Percentiles rank a stretch among this genome's conserved stretches.
Conservation (phyloP, 2,329 filamentous ascomycete species). For the Fusarium sp. region DNA sequence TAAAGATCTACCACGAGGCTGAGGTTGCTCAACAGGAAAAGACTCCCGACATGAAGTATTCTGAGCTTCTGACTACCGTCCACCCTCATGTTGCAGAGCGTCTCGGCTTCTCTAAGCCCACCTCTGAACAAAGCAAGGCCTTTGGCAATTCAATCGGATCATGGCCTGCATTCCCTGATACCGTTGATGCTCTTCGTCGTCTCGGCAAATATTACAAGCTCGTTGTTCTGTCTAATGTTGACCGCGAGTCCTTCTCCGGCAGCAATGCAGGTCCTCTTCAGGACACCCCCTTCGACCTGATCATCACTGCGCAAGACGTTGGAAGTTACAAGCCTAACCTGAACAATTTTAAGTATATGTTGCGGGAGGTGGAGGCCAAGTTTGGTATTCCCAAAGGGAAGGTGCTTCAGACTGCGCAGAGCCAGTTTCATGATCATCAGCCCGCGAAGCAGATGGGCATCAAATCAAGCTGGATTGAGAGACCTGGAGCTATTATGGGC, state of each 20-base stretch:
- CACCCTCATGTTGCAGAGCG: conserved; percentile 58
- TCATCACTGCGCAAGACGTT: conserved; percentile 76
- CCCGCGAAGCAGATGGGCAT: conserved; percentile 69
- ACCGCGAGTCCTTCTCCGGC: conserved; percentile 59
- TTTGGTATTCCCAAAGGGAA: conserved; percentile 65
- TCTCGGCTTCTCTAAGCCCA: conserved; percentile 49
- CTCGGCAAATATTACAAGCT: conserved; percentile 65
- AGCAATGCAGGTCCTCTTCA: conserved; percentile 58
- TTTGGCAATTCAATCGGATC: conserved; percentile 63
- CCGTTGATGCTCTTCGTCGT: conserved; percentile 60
- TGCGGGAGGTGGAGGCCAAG: conserved; percentile 60
- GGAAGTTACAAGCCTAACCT: conserved; percentile 75
- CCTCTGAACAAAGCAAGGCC: conserved; percentile 52
- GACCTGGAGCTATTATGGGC: conserved; percentile 52
- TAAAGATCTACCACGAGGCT: conserved; percentile 53
- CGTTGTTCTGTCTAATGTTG: conserved; percentile 66
- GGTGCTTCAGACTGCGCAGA: conserved; percentile 74
- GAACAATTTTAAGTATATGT: conserved; percentile 72
- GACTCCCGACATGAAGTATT: conserved; percentile 68
- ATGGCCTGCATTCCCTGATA: conserved; percentile 70
- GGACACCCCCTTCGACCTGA: conserved; percentile 64
- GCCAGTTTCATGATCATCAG: conserved; percentile 74
- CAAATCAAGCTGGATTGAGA: conserved; percentile 68
- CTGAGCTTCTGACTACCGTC: conserved; percentile 62
- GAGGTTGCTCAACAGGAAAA: conserved; percentile 62